Base-by-base conservation (phyloP, 1,139 yeast species). In the Protomyces inouyei region DNA sequence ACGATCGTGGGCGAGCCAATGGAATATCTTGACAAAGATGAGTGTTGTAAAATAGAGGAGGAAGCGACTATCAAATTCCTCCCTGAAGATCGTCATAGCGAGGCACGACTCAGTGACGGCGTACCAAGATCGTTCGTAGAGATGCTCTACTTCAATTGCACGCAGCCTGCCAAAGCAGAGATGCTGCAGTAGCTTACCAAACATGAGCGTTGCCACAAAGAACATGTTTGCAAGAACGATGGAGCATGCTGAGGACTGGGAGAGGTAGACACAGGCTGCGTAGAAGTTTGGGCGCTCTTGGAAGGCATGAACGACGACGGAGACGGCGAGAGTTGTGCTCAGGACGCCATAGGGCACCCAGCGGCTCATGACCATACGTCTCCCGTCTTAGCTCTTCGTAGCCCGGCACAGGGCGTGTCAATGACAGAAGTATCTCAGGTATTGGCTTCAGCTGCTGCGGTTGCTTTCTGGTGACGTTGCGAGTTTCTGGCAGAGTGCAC, bases 161-260 rank as follows among this genome's bases (percentile, higher is more conserved):
- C 96, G 78, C 64, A 93, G 76, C 64, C 84, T 85, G 0, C 97
- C 97, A 77, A 91, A 91, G 56, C 91, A 73, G 0, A 85, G 3
- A 60, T 74, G 65, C 68, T 83, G 85, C 0, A 83, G 69, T 5
- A 77, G 32, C 67, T 79, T 78, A 5, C 83, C 85, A n/a, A 77
- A 23, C 2, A 79, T 60, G 8, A 80, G 67, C 3, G 79, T 69
- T 56, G 79, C 71, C 52, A 77, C 73, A 55, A 83, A 73, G 16
- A 81, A 73, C 76, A 80, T 75, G 70, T 82, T 81, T 37, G 76
- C 73, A 23, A 82, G 68, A 1, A 74, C 68, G 21, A 80, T 69
- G 51, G 78, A 70, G 60, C 78, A 76, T 40, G 78, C 72, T 43
- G 74, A 73, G 18, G 81, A 81, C 66, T 79, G 79, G 12, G 82